phyloP scores from a whole-genome alignment of 495 filamentous ascomycete genomes.

The Annulohypoxylon moriforme region DNA sequence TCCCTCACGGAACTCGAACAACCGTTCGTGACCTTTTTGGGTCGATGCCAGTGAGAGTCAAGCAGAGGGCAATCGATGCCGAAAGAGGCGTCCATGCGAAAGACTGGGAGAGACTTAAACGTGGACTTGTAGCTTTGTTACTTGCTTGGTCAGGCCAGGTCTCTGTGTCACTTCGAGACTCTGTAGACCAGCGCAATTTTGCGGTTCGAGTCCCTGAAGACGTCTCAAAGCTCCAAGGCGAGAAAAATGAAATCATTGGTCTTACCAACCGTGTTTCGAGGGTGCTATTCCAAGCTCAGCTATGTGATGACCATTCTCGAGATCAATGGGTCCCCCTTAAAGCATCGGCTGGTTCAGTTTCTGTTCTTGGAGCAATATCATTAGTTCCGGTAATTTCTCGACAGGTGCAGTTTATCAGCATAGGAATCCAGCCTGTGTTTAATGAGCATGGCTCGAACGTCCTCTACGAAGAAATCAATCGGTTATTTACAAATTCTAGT shows the following conservation, averaged over 20 bases:
- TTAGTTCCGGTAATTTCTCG: conserved; percentile 75
- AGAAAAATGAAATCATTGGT: conserved; percentile 27
- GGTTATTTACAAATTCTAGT: conserved; percentile 77
- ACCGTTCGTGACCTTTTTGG: conserved; percentile 90
- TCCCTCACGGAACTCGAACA: conserved; percentile 79
- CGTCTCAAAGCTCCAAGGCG: conserved; percentile 1
- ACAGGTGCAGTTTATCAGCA: conserved; percentile 80
- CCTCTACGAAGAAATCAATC: conserved; percentile 83
- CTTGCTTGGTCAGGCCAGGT: conserved; percentile 69
- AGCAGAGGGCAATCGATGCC: conserved; percentile 72
- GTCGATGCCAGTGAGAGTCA: conserved; percentile 96
- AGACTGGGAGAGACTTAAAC: conserved; percentile 76
- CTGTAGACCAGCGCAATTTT: conserved; percentile 31
- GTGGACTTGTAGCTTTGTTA: conserved; percentile 68
- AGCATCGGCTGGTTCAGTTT: conserved; percentile 68
- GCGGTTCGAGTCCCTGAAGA: conserved; percentile 33
- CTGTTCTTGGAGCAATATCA: conserved; percentile 75
- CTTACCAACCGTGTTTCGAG: conserved; percentile 57
- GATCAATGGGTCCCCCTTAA: conserved; percentile 74
- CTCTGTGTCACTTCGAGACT: conserved; percentile 58
- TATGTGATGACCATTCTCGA: conserved; percentile 63
- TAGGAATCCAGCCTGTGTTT: conserved; percentile 72
- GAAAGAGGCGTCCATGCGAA: conserved; percentile 61
- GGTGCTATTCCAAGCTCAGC: conserved; percentile 72
- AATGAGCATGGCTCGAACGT: conserved; percentile 68